Evolutionary conservation across 371 early-diverging fungal genomes (phyloP), one percentile per base, ranked within the genome.

Genomic region (Mortierella sp.): DNA sequence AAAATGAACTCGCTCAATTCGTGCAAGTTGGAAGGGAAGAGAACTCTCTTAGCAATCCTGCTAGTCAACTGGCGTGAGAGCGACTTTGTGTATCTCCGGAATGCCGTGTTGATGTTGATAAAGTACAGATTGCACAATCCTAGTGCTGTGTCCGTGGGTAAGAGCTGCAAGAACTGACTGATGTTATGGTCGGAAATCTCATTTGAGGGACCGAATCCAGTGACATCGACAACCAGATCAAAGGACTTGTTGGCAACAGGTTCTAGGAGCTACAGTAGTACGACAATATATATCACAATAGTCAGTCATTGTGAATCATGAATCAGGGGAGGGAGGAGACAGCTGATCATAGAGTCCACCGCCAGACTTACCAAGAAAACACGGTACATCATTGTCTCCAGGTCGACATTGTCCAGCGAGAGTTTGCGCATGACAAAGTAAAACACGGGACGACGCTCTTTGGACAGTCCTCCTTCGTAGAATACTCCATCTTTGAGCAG

Each of bases 391-490:
- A 95, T 78, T 17, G 93, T 71, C 29, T 96, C 95, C 81, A 95
- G 91, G 80, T 96, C 95, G 43, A 92, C 83, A 41, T 83, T 84
- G 37, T 95, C 92, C 43, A 90, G 82, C 57, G 87, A 81, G 27
- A 96, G 72, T 39, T 93, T 84, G 47, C 95, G 86, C 29, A 90
- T 86, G 54, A 96, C 92, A 68, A 89, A 91, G 78, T 96, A 96
- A 53, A 95, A 84, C 12, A 96, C 92, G 0, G 93, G 92, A 53
- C 91, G 83, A 12, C 88, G 83, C 28, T 86, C 91, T 65, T 91
- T 92, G 21, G 94, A 94, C 1, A 84, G 61, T 6, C 93, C 94
- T 17, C 90, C 92, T 63, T 92, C 92, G 57, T 93, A 96, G 66
- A 95, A 86, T 34, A 92, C 84, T 45, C 87, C 82, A 66, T 89